These are phyloP conservation scores for Podospora pseudoanserina DNA, from an alignment of 495 filamentous ascomycete genomes.

Conservation along the genomic window DNA sequence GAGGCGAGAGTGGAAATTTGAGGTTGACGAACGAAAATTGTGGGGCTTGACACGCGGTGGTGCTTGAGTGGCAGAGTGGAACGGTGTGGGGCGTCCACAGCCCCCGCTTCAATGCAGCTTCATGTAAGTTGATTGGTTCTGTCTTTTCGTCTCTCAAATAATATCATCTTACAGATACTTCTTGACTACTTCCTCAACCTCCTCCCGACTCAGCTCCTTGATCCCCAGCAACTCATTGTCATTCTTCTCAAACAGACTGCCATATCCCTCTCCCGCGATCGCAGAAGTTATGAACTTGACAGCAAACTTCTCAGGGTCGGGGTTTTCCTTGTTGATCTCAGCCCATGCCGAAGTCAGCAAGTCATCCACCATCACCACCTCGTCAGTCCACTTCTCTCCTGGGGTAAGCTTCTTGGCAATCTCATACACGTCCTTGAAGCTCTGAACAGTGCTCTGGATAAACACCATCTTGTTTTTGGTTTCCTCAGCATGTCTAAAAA, in stretches of 20 bases:
- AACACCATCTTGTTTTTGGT: constrained; percentile 47
- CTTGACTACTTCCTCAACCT: constrained; percentile 4
- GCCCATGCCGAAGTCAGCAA: constrained; percentile 1
- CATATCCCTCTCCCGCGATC: constrained; percentile 11
- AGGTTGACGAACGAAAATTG: background rate
- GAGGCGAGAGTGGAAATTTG: background rate
- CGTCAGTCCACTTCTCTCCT: constrained; percentile 7
- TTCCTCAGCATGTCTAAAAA: constrained; percentile 43
- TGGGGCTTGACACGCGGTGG: background rate
- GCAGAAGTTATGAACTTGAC: constrained; percentile 6
- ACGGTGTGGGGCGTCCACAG: too few relatives aligned
- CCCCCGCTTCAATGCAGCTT: background rate
- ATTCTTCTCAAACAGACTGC: constrained; percentile 1
- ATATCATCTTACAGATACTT: background rate
- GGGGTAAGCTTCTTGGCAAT: constrained; percentile 18
- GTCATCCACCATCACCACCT: constrained; percentile 2
- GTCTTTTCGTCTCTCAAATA: background rate
- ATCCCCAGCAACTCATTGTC: constrained; percentile 14
- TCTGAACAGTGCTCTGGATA: constrained; percentile 36
- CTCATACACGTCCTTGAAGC: constrained; percentile 45
- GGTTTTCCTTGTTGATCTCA: constrained; percentile 8
- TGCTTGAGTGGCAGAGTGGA: background rate
- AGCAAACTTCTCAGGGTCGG: background rate
- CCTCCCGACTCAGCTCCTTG: constrained; percentile 10
- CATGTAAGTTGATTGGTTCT: background rate